Evolutionary conservation across 116 monocot species (phyloP), one percentile per base, ranked within the genome.

Genomic region (Cymodocea nodosa): DNA sequence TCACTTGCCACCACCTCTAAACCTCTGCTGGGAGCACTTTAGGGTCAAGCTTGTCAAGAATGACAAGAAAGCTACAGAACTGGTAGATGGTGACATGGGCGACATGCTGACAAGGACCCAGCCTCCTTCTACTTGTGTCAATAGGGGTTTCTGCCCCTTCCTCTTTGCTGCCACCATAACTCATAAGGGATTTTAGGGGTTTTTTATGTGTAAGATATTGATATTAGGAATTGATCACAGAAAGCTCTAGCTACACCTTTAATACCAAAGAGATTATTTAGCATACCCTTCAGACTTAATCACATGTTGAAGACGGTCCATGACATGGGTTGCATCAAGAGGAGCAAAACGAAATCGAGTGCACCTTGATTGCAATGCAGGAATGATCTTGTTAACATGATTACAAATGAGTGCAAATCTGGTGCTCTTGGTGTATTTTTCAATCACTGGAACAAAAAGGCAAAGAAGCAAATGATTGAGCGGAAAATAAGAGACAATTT

Each of bases 381-480:
- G 95, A 66, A 95, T 95, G 30, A 95, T 95, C 78, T 95, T 95
- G 74, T 95, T 95, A 61, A 95, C 90, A 83, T 95, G 76, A 71
- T 95, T 95, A 60, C 95, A 95, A 24, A 95, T 90, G 62, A 95
- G 85, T 14, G 95, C 85, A 82, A 95, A 95, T 64, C 95, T 85
- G 36, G 95, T 95, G 74, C 90, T 87, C 74, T 80, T 90, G 59
- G 95, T 87, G 65, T 95, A 77, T 57, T 85, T 95, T 66, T 95
- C 95, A 85, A 95, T 95, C 57, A 95, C 90, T 95, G 66, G 52
- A 87, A 0, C 15, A 67, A 68, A 73, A 36, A 2, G 70, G 49
- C 17, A 67, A 25, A 5, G 3, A 23, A 59, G 6, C 4, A 23
- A 52, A 20, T 22, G 19, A 17, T n/a, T 64, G n/a, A 61, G 60